phyloP scores from a whole-genome alignment of 805 yeast species.

The Starmerella floris region DNA sequence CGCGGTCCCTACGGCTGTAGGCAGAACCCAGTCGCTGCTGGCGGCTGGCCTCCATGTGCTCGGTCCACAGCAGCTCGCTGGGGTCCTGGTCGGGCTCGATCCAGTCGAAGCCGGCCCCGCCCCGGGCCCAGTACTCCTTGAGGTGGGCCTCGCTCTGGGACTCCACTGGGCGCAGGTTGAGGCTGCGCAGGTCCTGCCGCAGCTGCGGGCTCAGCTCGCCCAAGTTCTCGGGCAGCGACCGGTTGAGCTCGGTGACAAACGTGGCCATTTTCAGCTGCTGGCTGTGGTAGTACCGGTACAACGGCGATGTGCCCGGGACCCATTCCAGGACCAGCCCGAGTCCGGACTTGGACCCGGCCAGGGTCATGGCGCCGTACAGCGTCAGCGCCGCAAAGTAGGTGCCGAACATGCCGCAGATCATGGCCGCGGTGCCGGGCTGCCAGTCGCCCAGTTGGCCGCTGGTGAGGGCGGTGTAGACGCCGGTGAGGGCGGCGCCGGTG shows the following conservation, averaged over 20 bases:
- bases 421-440: conserved; percentile 24
- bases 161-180: conserved; percentile 31
- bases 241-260: conserved; percentile 52
- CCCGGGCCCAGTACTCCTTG: conserved; percentile 76
- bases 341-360: conserved; percentile 38
- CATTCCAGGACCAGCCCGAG: conserved; percentile 48
- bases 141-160: conserved; percentile 54
- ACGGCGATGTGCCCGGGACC: conserved; percentile 51
- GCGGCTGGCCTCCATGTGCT: conserved; percentile 22
- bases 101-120: conserved; percentile 82
- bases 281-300: conserved; percentile 49
- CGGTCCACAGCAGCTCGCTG: conserved; percentile 38
- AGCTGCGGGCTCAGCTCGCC: conserved; percentile 30
- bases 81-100: conserved; percentile 85
- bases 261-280: conserved; percentile 59
- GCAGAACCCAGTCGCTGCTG: conserved; percentile 20
- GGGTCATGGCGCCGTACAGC: conserved; percentile 36
- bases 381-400: conserved; percentile 39
- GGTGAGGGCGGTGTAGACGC: conserved; percentile 37
- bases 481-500: conserved; percentile 30
- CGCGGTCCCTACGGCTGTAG: conserved; percentile 17
- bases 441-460: conserved; percentile 33
- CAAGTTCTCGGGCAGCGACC: conserved; percentile 31
- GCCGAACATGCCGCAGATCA: conserved; percentile 36
- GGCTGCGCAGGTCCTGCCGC: conserved; percentile 24